These are phyloP conservation scores for Yarrowia sp. DNA, from an alignment of 805 yeast species.

Conservation along the genomic window DNA sequence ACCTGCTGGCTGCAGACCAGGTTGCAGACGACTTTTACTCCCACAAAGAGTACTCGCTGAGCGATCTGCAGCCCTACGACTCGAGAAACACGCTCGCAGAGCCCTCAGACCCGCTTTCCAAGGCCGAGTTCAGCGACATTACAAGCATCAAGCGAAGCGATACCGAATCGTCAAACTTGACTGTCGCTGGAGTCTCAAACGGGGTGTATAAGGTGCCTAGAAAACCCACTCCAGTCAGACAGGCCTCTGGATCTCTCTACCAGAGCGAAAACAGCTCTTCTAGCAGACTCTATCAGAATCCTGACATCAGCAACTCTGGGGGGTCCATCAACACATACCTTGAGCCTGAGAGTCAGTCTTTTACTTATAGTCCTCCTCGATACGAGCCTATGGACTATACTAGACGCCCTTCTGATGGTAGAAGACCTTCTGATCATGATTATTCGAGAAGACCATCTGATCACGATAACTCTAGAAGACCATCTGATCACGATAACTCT, in stretches of 20 bases:
- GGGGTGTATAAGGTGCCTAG: background rate
- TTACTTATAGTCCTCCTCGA: background rate
- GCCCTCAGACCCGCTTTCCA: constrained; percentile 8
- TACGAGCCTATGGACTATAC: background rate
- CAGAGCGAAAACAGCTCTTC: background rate
- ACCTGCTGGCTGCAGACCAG: background rate
- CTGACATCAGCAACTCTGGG: background rate
- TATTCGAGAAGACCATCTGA: background rate
- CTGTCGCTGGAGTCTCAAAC: background rate
- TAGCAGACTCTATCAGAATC: background rate
- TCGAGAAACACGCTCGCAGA: constrained; percentile 9
- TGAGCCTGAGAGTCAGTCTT: background rate
- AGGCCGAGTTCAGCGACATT: background rate
- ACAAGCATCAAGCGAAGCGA: background rate
- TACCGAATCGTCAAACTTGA: background rate
- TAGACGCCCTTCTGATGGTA: background rate
- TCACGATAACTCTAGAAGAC: background rate
- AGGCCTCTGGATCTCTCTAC: background rate
- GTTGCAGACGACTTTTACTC: background rate
- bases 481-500: background rate
- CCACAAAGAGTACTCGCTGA: background rate
- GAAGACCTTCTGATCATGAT: background rate
- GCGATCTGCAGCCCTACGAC: background rate
- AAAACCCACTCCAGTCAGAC: background rate
- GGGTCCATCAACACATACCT: background rate